phyloP scores from a whole-genome alignment of 2,329 filamentous ascomycete genomes.

The Endothia cerciana region DNA sequence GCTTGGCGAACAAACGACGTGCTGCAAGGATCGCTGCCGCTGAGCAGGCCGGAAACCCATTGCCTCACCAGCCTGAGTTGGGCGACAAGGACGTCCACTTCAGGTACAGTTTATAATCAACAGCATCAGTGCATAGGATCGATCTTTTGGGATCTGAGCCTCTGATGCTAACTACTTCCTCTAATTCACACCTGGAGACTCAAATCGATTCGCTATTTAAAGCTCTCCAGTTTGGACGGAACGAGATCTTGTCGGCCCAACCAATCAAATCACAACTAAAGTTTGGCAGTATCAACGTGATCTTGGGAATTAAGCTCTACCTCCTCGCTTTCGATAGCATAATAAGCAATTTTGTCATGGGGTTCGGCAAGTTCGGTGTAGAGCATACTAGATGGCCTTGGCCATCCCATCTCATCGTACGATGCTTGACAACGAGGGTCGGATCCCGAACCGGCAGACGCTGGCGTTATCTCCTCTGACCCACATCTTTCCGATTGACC shows the following conservation, averaged over 20 bases:
- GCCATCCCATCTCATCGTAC: not conserved
- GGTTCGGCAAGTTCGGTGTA: not conserved
- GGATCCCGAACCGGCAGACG: slow-evolving; percentile 1
- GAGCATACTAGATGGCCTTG: not conserved
- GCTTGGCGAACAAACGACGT: slow-evolving; percentile 37
- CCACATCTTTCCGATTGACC: slow-evolving; percentile 1
- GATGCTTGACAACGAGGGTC: not conserved
- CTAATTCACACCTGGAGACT: not conserved
- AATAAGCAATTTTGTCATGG: too few species aligned
- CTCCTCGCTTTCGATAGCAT: not conserved
- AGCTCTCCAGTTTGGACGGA: not conserved
- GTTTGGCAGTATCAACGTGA: not conserved
- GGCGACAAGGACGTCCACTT: slow-evolving; percentile 38
- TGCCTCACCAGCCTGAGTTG: slow-evolving; percentile 33
- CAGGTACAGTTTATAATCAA: slow-evolving; percentile 32
- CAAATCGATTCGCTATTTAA: not conserved
- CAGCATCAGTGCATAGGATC: not conserved
- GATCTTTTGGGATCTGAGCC: not conserved
- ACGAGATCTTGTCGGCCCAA: not conserved
- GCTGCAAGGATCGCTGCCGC: slow-evolving; percentile 32
- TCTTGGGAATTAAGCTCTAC: not conserved
- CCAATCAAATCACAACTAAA: not conserved
- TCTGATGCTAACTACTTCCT: not conserved
- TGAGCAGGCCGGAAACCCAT: slow-evolving; percentile 32
- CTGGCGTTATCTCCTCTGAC: slow-evolving; percentile 13